phyloP scores from a whole-genome alignment of 2,329 filamentous ascomycete genomes.

The Ceratocystis cubensis region DNA sequence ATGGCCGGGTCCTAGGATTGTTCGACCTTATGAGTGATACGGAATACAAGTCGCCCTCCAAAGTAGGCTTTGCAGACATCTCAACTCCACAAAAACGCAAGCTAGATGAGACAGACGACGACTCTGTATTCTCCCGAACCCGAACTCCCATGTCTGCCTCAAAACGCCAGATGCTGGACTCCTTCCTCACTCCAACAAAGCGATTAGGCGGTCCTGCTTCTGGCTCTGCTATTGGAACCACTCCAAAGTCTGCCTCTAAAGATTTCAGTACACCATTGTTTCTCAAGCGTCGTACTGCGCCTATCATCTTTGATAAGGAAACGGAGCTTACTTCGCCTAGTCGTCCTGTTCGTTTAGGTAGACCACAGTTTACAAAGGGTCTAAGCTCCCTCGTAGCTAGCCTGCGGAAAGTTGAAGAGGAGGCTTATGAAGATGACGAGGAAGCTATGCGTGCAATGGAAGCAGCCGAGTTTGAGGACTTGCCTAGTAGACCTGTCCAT shows the following conservation, averaged over 20 bases:
- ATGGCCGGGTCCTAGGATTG: slow-evolving; percentile 62
- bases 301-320: slow-evolving; percentile 2
- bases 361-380: slow-evolving; percentile 52
- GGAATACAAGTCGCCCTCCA: slow-evolving; percentile 28
- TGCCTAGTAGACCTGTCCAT: neutral
- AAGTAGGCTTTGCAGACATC: slow-evolving; percentile 8
- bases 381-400: slow-evolving; percentile 63
- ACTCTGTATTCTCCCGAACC: slow-evolving; percentile 28
- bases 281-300: slow-evolving; percentile 31
- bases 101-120: slow-evolving; percentile 17
- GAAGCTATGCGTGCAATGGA: slow-evolving; percentile 64
- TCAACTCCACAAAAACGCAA: slow-evolving; percentile 38
- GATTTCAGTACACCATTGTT: slow-evolving; percentile 60
- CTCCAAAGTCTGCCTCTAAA: slow-evolving; percentile 41
- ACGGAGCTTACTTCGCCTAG: slow-evolving; percentile 10
- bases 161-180: slow-evolving; percentile 49
- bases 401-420: slow-evolving; percentile 57
- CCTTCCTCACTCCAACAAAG: slow-evolving; percentile 54
- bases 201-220: slow-evolving; percentile 32
- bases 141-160: slow-evolving; percentile 43
- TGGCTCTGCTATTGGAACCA: slow-evolving; percentile 24
- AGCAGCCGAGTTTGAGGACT: slow-evolving; percentile 28
- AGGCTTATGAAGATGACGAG: slow-evolving; percentile 57
- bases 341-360: slow-evolving; percentile 39
- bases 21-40: slow-evolving; percentile 55